phyloP scores from a whole-genome alignment of 768 basidiomycete genomes.

The Austroboletus festivus region DNA sequence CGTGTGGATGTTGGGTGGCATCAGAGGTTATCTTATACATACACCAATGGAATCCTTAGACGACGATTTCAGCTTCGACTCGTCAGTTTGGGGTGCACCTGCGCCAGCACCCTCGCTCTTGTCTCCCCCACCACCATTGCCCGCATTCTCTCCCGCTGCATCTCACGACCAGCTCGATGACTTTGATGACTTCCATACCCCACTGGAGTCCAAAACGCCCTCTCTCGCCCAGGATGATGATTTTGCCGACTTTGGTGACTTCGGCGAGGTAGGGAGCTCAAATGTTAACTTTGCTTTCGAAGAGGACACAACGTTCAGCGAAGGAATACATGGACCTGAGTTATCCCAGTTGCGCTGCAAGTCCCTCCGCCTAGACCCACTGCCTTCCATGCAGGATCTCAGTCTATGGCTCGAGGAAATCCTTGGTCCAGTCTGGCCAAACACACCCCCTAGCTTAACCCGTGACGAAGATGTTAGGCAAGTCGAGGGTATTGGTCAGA shows the following conservation, averaged over 20 bases:
- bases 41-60: conserved; percentile 50
- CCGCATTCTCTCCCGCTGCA: conserved; percentile 26
- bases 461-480: conserved; percentile 75
- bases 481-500: conserved; percentile 76
- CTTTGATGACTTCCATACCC: conserved; percentile 51
- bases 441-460: conserved; percentile 49
- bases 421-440: conserved; percentile 63
- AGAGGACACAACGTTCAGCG: conserved; percentile 24
- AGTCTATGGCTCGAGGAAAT: conserved; percentile 62
- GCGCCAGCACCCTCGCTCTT: conserved; percentile 34
- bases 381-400: conserved; percentile 56
- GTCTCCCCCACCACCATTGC: conserved; percentile 23
- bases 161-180: conserved; percentile 47
- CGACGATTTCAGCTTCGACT: conserved; percentile 68
- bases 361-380: conserved; percentile 61
- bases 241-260: conserved; percentile 87
- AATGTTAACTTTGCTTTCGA: conserved; percentile 38
- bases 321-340: conserved; percentile 30
- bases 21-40: no score
- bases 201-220: conserved; percentile 41
- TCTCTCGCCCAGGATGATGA: conserved; percentile 57
- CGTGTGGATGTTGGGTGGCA: conserved; percentile 32
- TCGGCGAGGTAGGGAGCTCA: conserved; percentile 58
- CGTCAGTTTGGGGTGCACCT: conserved; percentile 68
- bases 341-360: conserved; percentile 52